Base-by-base conservation (phyloP, 768 basidiomycete species). In the Flagelloscypha sp. region DNA sequence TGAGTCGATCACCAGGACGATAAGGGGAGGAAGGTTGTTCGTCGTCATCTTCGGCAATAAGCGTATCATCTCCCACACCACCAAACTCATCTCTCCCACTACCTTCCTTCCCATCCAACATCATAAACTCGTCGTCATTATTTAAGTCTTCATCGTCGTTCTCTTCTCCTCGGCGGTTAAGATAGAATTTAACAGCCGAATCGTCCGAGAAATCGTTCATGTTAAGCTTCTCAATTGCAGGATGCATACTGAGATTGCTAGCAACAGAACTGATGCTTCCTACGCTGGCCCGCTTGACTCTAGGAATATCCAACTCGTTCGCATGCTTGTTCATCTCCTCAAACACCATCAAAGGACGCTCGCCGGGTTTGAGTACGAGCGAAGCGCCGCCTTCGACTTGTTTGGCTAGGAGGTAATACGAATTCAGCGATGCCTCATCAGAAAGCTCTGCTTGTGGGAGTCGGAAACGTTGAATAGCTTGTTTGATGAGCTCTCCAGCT, bases 191-290 rank as follows among this genome's bases (percentile, higher is more conserved):
- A 60, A 98, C 93, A 0, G 84, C 80, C 3, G 92, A 90, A 53
- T 98, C 95, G 47, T 99, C 95, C 27, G 86, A 86, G 52, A 93
- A 98, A 54, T 98, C 95, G 48, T 93, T 95, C 89, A 95, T 94
- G 29, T 85, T 78, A 25, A 98, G 63, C 53, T 85, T 87, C 52
- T 77, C 81, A 58, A 98, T 99, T 11, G 95, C 93, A 12, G 94
- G 93, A 52, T 97, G 88, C 75, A 87, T 82, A 3, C 84, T 86
- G 18, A 98, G 67, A 52, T 93, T 92, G 52, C 87, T 92, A 22
- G 84, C 72, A 16, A 99, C 67, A n/a, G 89, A 93, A 49, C 79
- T 89, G 47, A 99, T 93, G 53, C 88, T 93, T 24, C 90, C 87
- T 36, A 97, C 76, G 42, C 85, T 89, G 46, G 87, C 90, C 39